Base-by-base conservation (phyloP, 2,329 filamentous ascomycete genomes). In the Curvularia sp. region DNA sequence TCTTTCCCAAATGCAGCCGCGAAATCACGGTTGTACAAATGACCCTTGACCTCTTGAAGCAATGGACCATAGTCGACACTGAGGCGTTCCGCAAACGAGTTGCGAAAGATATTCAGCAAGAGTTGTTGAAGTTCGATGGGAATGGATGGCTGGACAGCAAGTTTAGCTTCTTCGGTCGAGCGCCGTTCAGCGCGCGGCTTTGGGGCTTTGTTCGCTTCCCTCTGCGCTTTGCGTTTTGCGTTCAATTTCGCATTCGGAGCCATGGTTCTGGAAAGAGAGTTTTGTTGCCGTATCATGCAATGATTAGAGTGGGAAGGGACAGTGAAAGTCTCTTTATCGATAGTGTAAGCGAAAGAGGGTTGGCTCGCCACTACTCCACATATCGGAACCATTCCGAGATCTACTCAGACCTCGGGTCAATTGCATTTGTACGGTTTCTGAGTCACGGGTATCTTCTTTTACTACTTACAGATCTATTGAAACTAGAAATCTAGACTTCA, bases 21-120 rank as follows among this genome's bases (percentile, higher is more conserved):
- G 77, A 98, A 98, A 74, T 98, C 91, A 30, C 95, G 87, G 57
- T 90, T 88, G 75, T 89, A 98, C 8, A 99, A 83, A 63, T 94
- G 91, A 7, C 87, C 83, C 77, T 98, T 99, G 61, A 98, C 86
- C 51, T 89, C 86, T 72, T 97, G 94, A 19, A 98, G 83, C 3
- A 87, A 77, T 1, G 81, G 71, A 28, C 81, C 79, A 10, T 85
- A 77, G 49, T 82, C 76, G 48, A 88, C 81, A 5, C 69, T 64
- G 8, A 75, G 58, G 3, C 70, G 63, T 23, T 73, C 75, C 0
- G 59, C 46, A 67, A 95, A 91, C 0, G 90, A 82, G 59, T 84
- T 79, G 57, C 83, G 83, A 79, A 96, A 97, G 61, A 92, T 80
- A 67, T 92, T 84, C 46, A 97, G 81, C 25, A 95, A 81, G 34